Base-by-base conservation (phyloP, 441 rosid genomes). In the Aleurites moluccanus region DNA sequence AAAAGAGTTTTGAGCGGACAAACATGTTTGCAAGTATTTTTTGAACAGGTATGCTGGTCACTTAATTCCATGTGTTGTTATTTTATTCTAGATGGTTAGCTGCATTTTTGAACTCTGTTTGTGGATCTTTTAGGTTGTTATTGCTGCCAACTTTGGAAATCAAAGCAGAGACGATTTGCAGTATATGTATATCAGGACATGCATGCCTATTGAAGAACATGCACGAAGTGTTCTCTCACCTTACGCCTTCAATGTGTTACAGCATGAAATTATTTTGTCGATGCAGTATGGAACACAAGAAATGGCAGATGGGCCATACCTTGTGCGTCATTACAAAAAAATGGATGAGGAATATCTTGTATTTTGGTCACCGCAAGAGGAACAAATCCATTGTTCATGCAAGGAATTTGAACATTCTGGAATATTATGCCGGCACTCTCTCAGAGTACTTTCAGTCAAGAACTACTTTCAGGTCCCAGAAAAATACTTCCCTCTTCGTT, bases 381-480 rank as follows among this genome's bases (percentile, higher is more conserved):
- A 91, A 75, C 94, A 91, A 72, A 84, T 94, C 61, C 92, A 88
- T 69, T 94, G 98, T 81, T 90, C 98, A 0, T 94, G 97, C 78
- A 92, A 94, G 88, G 97, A 90, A 82, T 92, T 94, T 77, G 94
- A 91, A 79, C 90, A 84, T 73, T 87, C 97, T 0, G 97, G 97
- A 75, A 84, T 90, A 67, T 72, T 94, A 62, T 92, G 97, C 77
- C 80, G 99, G 79, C 98, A 94, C 66, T 79, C 89, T 55, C 87
- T 94, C 52, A 86, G 97, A 30, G 90, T 91, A 6, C 81, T 94
- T 59, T 23, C 76, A 0, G 73, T 85, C 77, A 94, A 90, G 83
- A 92, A 94, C 80, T 92, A 82, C 80, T 94, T 92, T 77, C 87
- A 88, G 77, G 85, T 94, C 78, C 99, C 96, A 0, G 93, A 88